A percentile compares a stretch with the other conserved stretches of the same genome.
These are phyloP conservation scores for Didymella sp. DNA, from an alignment of 2,329 filamentous ascomycete genomes.

Conservation along the genomic window DNA sequence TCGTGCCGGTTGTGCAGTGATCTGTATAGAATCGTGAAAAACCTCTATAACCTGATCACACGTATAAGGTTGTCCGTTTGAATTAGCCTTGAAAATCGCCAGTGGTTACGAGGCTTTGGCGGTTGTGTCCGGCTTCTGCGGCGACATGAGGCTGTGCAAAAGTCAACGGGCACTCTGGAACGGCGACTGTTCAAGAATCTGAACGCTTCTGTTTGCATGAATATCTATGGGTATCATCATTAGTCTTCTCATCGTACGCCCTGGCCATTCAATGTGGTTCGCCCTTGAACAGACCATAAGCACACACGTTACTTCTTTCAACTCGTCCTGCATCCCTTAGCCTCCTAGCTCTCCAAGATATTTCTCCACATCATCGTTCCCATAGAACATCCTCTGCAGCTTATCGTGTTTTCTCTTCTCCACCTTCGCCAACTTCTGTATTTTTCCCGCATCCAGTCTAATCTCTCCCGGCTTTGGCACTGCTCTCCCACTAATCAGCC, in stretches of 20 bases:
- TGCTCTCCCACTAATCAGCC: conserved; percentile 37
- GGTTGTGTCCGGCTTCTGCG: no score
- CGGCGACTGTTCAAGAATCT: not conserved
- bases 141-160: no score
- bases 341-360: conserved; percentile 64
- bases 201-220: not conserved
- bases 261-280: no score
- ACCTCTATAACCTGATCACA: no score
- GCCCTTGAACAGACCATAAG: no score
- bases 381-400: conserved; percentile 75
- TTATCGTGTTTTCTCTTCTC: conserved; percentile 69
- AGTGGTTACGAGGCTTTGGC: no score
- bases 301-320: no score
- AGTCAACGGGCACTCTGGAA: no score
- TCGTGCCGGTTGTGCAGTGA: no score
- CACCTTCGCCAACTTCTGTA: conserved; percentile 66
- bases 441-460: conserved; percentile 72
- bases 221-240: not conserved
- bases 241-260: not conserved
- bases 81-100: no score
- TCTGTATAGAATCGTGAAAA: no score
- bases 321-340: not conserved
- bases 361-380: conserved; percentile 74
- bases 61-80: no score
- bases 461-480: conserved; percentile 37